A percentile compares a stretch with the other conserved stretches of the same genome.
Conservation (phyloP, 2,329 filamentous ascomycete genomes). For the Fusarium anguioides region DNA sequence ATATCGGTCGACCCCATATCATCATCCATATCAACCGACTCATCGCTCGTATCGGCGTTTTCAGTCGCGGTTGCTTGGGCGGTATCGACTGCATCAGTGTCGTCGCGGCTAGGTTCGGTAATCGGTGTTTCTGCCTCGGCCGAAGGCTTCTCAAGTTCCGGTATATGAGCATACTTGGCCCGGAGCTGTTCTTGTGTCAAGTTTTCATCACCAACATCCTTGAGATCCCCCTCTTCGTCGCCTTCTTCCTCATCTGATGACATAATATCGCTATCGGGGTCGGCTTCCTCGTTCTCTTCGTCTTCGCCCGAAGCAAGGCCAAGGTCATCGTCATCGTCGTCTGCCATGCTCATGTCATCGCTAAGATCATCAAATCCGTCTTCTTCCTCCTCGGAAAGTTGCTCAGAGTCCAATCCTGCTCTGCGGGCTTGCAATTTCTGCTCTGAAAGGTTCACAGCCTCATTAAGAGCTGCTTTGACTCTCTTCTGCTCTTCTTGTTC, state of each 20-base stretch:
- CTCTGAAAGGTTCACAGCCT: slow-evolving; percentile 78
- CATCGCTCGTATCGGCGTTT: slow-evolving; percentile 65
- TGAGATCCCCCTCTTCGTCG: slow-evolving; percentile 67
- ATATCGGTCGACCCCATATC: slow-evolving; percentile 70
- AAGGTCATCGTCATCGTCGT: slow-evolving; percentile 48
- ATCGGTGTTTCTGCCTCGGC: slow-evolving; percentile 42
- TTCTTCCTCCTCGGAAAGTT: slow-evolving; percentile 57
- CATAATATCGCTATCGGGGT: slow-evolving; percentile 63
- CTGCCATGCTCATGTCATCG: slow-evolving; percentile 55
- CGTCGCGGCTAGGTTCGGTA: slow-evolving; percentile 38
- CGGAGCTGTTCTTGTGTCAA: slow-evolving; percentile 76
- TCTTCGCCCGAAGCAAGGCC: slow-evolving; percentile 53
- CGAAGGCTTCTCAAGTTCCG: slow-evolving; percentile 54
- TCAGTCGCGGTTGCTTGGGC: slow-evolving; percentile 41
- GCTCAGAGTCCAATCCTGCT: slow-evolving; percentile 64
- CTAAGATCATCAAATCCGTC: slow-evolving; percentile 60
- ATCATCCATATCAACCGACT: slow-evolving; percentile 76
- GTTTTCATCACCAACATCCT: slow-evolving; percentile 68
- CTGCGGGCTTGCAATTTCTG: slow-evolving; percentile 73
- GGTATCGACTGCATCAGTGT: slow-evolving; percentile 39
- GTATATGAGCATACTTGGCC: slow-evolving; percentile 75
- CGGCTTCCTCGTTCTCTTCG: slow-evolving; percentile 55
- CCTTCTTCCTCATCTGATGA: slow-evolving; percentile 72
- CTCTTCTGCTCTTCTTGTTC: slow-evolving; percentile 72
- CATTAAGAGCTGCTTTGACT: slow-evolving; percentile 75